Base-by-base conservation (phyloP, 495 filamentous ascomycete genomes). In the Chlorociboria aeruginascens region DNA sequence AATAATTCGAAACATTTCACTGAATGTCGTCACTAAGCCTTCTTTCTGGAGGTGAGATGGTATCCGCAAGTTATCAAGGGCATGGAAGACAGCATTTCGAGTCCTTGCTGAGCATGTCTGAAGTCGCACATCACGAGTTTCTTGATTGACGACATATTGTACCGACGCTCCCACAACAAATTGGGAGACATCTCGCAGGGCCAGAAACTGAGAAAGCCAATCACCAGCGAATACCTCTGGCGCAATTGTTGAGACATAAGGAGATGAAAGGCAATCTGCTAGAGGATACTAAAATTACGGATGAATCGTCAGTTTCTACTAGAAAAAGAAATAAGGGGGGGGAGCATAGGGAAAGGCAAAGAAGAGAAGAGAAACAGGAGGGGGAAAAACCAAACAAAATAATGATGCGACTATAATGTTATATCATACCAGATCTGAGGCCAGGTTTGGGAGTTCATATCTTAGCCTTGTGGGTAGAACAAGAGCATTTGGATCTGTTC, bases 101-200 rank as follows among this genome's bases (percentile, higher is more conserved):
- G 63, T 56, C 25, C 50, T 51, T 28, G 59, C 62, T 8, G 59
- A 63, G 16, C 50, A 53, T 3, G 59, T 32, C 39, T 63, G 61
- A 10, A 65, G 56, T 1, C 56, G 61, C 10, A 57, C 13, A 45
- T 65, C 58, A 6, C 59, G 56, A 12, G 52, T 63, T 20, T 67
- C 62, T 41, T 54, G 34, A 50, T 65, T 62, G 17, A 58, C 61
- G 9, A 48, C 46, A 46, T 65, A 67, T 28, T 67, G 64, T 14
- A 67, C 40, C 8, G 61, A 65, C 1, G 64, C 62, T 8, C 59
- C 61, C 10, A 67, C 56, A 3, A 67, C 51, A 38, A 59, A 67
- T 9, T 59, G 56, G 1, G 62, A 60, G 1, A 67, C 51, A 48
- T 67, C 64, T 40, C 62, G 57, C 8, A 67, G 46, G 3, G 64